Conservation (phyloP, 1,284 basidiomycete genomes). For the Moniliophthora roreri region DNA sequence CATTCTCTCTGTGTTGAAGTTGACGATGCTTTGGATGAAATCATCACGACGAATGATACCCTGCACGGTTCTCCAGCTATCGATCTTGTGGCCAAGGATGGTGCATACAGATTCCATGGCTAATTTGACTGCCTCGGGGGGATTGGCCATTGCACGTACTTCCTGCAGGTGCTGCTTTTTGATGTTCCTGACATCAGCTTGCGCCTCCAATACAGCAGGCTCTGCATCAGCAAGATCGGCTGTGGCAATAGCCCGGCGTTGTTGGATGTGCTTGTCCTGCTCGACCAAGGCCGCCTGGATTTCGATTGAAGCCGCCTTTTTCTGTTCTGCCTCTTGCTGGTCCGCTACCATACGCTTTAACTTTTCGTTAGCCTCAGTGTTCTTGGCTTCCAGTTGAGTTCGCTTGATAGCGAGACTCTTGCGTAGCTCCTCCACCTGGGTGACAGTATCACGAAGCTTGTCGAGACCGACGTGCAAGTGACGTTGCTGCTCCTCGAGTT, state of each 20-base stretch:
- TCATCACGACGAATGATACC: slow-evolving; percentile 96
- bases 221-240: slow-evolving; percentile 97
- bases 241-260: slow-evolving; percentile 89
- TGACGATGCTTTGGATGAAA: slow-evolving; percentile 96
- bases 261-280: slow-evolving; percentile 88
- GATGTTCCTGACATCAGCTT: slow-evolving; percentile 95
- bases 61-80: slow-evolving; percentile 96
- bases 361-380: slow-evolving; percentile 95
- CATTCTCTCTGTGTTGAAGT: slow-evolving; percentile 91
- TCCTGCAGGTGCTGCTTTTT: slow-evolving; percentile 97
- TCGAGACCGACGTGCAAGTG: slow-evolving; percentile 98
- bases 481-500: slow-evolving; percentile 97
- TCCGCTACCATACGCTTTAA: slow-evolving; percentile 97
- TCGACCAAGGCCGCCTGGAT: slow-evolving; percentile 92
- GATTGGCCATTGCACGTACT: slow-evolving; percentile 98
- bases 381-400: slow-evolving; percentile 90
- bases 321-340: slow-evolving; percentile 98
- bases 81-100: slow-evolving; percentile 95
- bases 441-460: slow-evolving; percentile 94
- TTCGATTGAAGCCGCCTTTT: slow-evolving; percentile 95
- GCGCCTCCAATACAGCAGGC: slow-evolving; percentile 94
- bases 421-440: slow-evolving; percentile 93
- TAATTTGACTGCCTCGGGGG: slow-evolving; percentile 95
- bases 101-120: slow-evolving; percentile 99
- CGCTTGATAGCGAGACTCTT: slow-evolving; percentile 95